A percentile compares a stretch with the other conserved stretches of the same genome.
These are phyloP conservation scores for Funneliformis caledonium DNA, from an alignment of 371 early-diverging fungal species.

Conservation along the genomic window DNA sequence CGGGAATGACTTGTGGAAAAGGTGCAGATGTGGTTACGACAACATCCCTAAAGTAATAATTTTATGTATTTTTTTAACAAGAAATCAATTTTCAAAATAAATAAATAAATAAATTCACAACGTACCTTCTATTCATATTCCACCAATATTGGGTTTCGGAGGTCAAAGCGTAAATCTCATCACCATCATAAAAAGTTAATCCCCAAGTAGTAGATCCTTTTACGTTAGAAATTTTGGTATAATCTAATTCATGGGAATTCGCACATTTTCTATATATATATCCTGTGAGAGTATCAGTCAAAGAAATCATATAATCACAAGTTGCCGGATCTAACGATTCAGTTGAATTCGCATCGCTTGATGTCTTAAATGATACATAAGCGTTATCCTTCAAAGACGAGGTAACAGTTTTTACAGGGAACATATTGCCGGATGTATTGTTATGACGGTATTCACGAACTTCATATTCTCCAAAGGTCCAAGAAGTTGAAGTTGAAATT, in stretches of 20 bases:
- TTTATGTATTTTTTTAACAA: not conserved
- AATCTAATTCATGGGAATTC: not conserved
- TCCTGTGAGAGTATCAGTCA: not conserved
- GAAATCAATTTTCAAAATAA: not conserved
- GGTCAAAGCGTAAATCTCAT: not conserved
- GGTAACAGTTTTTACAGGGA: not conserved
- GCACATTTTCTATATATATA: slow-evolving; percentile 5
- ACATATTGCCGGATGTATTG: too few relatives aligned
- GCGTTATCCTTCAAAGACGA: not conserved
- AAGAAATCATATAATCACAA: slow-evolving; percentile 10
- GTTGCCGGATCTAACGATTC: not conserved
- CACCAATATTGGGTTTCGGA: not conserved
- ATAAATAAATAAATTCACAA: not conserved
- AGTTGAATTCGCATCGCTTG: not conserved
- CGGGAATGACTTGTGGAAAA: slow-evolving; percentile 4
- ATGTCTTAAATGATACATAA: not conserved
- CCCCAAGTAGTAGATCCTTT: not conserved
- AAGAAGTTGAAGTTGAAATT: not conserved
- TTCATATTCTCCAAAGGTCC: not conserved
- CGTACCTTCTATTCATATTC: not conserved
- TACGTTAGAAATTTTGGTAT: not conserved
- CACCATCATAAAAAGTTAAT: not conserved
- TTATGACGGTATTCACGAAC: not conserved
- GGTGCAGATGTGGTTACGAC: not conserved
- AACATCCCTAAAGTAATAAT: not conserved